Evolutionary conservation across 805 yeast species (phyloP).

Genomic region (Metschnikowia drakensbergensis): DNA sequence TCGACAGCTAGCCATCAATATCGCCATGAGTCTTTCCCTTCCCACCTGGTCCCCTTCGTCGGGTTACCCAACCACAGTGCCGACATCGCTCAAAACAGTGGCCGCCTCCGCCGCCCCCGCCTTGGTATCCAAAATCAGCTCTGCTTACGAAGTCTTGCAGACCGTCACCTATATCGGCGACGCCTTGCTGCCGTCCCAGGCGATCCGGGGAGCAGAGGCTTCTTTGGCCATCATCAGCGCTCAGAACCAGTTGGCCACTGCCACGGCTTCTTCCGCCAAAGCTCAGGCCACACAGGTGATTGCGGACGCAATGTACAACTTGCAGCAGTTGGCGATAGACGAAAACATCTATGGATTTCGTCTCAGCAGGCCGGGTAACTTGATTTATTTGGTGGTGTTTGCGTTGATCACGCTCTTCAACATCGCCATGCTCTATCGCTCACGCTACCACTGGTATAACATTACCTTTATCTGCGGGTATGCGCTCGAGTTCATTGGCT

Average conservation of each 20-base stretch:
- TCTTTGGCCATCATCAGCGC: slow-evolving; percentile 34
- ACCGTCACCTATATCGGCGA: slow-evolving; percentile 21
- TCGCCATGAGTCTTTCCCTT: not conserved
- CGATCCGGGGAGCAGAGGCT: slow-evolving; percentile 34
- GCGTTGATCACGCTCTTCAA: slow-evolving; percentile 23
- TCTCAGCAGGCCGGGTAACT: slow-evolving; percentile 30
- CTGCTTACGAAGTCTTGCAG: slow-evolving; percentile 12
- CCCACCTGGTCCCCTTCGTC: slow-evolving; percentile 14
- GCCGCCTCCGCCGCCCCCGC: slow-evolving; percentile 24
- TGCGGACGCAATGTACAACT: slow-evolving; percentile 4
- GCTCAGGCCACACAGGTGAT: slow-evolving; percentile 32
- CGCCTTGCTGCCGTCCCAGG: slow-evolving; percentile 21
- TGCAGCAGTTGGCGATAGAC: slow-evolving; percentile 14
- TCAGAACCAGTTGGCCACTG: slow-evolving; percentile 35
- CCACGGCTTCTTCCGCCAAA: slow-evolving; percentile 25
- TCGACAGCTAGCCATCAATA: not conserved
- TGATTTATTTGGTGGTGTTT: slow-evolving; percentile 29
- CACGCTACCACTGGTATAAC: slow-evolving; percentile 40
- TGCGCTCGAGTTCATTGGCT: slow-evolving; percentile 36
- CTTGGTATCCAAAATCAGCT: slow-evolving; percentile 17
- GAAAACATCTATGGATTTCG: slow-evolving; percentile 25
- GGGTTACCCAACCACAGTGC: slow-evolving; percentile 21
- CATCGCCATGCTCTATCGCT: slow-evolving; percentile 25
- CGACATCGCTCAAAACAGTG: slow-evolving; percentile 27
- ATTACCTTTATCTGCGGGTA: slow-evolving; percentile 35